These are phyloP conservation scores for Peronospora belbahrii DNA, from an alignment of 352 stramenopile genomes.

Conservation along the genomic window DNA sequence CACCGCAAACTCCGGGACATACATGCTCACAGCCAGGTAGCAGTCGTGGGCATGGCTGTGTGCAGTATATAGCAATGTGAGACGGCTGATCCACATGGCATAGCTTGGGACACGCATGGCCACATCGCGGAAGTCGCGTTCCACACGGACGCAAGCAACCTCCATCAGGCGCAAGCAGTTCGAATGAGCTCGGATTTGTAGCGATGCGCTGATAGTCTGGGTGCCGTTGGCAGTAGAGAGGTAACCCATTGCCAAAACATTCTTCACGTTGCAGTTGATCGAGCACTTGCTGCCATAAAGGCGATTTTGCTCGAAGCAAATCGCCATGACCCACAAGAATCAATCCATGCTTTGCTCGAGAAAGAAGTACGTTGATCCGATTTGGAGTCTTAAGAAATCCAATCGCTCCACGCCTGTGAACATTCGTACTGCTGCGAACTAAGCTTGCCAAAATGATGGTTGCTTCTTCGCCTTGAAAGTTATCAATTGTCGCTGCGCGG, in stretches of 20 bases:
- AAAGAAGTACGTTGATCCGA: slow-evolving; percentile 65
- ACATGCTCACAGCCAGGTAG: slow-evolving; percentile 41
- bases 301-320: slow-evolving; percentile 26
- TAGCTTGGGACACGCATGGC: slow-evolving; percentile 40
- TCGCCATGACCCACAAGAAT: slow-evolving; percentile 51
- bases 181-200: slow-evolving; percentile 28
- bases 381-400: slow-evolving; percentile 72
- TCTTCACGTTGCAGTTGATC: slow-evolving; percentile 38
- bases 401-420: slow-evolving; percentile 28
- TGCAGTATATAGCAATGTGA: slow-evolving; percentile 42
- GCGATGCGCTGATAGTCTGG: slow-evolving; percentile 20
- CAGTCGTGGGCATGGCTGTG: slow-evolving; percentile 45
- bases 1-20: slow-evolving; percentile 46
- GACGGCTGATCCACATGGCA: slow-evolving; percentile 54
- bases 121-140: slow-evolving; percentile 36
- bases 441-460: slow-evolving; percentile 55
- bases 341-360: slow-evolving; percentile 47
- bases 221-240: slow-evolving; percentile 35
- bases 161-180: slow-evolving; percentile 51
- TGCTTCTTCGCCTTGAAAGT: slow-evolving; percentile 76
- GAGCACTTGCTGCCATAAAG: slow-evolving; percentile 50
- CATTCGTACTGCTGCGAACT: slow-evolving; percentile 49
- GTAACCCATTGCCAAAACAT: slow-evolving; percentile 34
- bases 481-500: slow-evolving; percentile 51
- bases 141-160: slow-evolving; percentile 53